Conservation (phyloP, 1,284 basidiomycete species). For the Leucoagaricus sp. region DNA sequence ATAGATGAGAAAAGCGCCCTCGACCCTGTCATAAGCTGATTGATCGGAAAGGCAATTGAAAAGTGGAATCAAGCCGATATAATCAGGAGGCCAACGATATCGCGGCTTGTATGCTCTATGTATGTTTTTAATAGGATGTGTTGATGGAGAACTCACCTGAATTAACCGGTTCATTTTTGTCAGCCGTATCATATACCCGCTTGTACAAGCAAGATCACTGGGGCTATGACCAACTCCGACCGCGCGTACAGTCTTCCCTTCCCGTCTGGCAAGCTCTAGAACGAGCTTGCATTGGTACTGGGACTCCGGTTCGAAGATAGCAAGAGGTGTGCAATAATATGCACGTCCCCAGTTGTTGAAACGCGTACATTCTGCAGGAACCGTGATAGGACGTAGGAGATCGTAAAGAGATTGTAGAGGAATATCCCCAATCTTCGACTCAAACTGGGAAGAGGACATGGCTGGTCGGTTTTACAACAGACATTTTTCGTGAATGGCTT, state of each 20-base stretch:
- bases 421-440: conserved; percentile 33
- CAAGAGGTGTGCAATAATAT: conserved; percentile 62
- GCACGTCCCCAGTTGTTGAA: conserved; percentile 78
- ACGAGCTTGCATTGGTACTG: conserved; percentile 76
- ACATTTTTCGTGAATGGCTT: conserved; percentile 27
- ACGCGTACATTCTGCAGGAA: conserved; percentile 43
- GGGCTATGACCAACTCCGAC: conserved; percentile 93
- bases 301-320: conserved; percentile 78
- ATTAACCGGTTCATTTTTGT: conserved; percentile 69
- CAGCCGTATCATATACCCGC: conserved; percentile 81
- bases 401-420: conserved; percentile 47
- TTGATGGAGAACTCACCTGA: conserved; percentile 55
- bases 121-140: neutral
- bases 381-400: conserved; percentile 52
- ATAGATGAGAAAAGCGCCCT: conserved; percentile 8
- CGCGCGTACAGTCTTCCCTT: conserved; percentile 75
- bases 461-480: conserved; percentile 24
- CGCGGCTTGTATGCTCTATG: neutral
- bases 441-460: conserved; percentile 34
- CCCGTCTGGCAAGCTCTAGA: conserved; percentile 82
- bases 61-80: neutral
- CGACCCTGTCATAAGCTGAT: neutral
- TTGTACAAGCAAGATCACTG: conserved; percentile 88
- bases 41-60: conserved; percentile 1
- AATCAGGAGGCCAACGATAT: neutral